These are phyloP conservation scores for Candida suzukii DNA, from an alignment of 805 yeast genomes.

Conservation along the genomic window DNA sequence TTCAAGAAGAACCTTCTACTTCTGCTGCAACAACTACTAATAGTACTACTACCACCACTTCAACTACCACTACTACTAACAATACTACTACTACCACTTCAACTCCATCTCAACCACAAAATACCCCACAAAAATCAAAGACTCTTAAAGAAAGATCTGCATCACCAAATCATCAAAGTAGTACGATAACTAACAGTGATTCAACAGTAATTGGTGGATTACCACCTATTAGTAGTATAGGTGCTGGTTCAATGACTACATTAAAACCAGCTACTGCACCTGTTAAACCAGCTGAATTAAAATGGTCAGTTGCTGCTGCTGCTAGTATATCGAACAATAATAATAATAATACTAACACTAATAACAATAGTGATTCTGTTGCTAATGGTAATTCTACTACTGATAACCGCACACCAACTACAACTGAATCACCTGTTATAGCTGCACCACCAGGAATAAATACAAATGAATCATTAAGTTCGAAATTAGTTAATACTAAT, in stretches of 20 bases:
- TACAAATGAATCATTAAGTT: neutral
- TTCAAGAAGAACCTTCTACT: neutral
- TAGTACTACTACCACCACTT: conserved; percentile 8
- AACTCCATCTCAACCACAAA: conserved; percentile 4
- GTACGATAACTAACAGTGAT: neutral
- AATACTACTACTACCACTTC: conserved; percentile 12
- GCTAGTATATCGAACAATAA: conserved; percentile 7
- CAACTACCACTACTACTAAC: conserved; percentile 6
- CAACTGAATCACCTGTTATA: neutral
- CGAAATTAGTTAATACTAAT: conserved; percentile 18
- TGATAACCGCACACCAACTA: neutral
- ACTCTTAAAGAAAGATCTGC: conserved; percentile 4
- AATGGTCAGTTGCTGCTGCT: conserved; percentile 28
- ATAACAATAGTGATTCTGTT: neutral
- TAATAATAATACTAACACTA: neutral
- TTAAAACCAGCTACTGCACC: conserved; percentile 30
- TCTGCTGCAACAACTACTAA: conserved; percentile 5
- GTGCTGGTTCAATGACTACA: conserved; percentile 14
- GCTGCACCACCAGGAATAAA: conserved; percentile 3
- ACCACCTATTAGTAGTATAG: conserved; percentile 1
- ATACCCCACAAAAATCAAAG: conserved; percentile 9
- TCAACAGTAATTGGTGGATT: neutral
- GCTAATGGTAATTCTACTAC: neutral
- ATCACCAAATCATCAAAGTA: neutral
- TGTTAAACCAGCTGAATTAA: conserved; percentile 22